Evolutionary conservation across 2,329 filamentous ascomycete species (phyloP).

Genomic region (Cryoendolithus antarcticus): DNA sequence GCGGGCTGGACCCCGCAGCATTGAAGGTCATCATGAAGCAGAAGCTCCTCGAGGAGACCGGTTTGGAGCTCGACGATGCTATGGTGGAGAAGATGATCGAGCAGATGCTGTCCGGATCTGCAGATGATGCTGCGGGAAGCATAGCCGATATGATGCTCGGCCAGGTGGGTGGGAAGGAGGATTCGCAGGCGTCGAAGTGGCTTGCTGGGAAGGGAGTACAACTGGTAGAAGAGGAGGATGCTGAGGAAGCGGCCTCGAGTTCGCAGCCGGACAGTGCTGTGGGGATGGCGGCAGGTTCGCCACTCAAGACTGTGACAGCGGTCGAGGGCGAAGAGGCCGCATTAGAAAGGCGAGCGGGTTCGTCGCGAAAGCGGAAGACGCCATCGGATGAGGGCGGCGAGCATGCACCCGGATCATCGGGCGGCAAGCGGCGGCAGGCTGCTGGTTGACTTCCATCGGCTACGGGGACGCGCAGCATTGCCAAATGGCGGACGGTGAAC

Average conservation of each 20-base stretch:
- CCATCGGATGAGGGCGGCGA: no score
- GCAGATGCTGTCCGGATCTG: slow-evolving; percentile 33
- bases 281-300: no score
- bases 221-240: neutral
- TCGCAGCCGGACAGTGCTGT: no score
- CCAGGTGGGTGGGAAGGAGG: slow-evolving; percentile 8
- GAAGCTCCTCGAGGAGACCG: slow-evolving; percentile 18
- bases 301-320: no score
- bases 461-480: no score
- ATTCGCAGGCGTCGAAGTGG: slow-evolving; percentile 1
- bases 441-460: no score
- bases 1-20: slow-evolving; percentile 26
- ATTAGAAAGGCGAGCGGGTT: no score
- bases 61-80: slow-evolving; percentile 30
- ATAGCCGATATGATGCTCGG: slow-evolving; percentile 31
- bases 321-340: no score
- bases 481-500: no score
- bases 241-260: neutral
- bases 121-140: slow-evolving; percentile 28
- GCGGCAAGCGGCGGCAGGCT: no score
- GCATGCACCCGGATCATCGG: no score
- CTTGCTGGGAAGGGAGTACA: slow-evolving; percentile 3
- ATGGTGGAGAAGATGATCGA: slow-evolving; percentile 31
- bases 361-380: no score
- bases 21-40: slow-evolving; percentile 22